Conservation (phyloP, 306 rosid species). For the Elaeagnus macrophylla region DNA sequence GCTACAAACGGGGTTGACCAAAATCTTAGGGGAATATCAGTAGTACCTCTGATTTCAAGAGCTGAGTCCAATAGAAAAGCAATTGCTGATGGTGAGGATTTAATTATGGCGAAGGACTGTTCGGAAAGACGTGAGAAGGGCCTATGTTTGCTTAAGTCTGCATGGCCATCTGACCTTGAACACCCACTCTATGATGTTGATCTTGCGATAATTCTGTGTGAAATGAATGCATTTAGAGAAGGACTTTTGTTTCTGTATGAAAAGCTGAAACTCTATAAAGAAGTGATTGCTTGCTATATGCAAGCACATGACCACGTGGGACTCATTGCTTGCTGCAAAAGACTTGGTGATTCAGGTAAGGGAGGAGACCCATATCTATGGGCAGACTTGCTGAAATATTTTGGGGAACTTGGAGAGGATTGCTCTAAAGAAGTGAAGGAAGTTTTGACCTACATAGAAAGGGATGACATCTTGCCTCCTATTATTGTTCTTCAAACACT, state of each 20-base stretch:
- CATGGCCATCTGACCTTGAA: constrained; percentile 80
- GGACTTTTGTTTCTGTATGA: constrained; percentile 85
- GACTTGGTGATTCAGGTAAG: constrained; percentile 81
- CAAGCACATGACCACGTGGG: constrained; percentile 91
- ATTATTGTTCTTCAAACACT: constrained; percentile 88
- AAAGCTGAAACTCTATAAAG: constrained; percentile 92
- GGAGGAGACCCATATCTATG: constrained; percentile 94
- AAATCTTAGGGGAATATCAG: constrained; percentile 30
- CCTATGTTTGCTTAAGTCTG: constrained; percentile 49
- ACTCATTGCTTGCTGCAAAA: constrained; percentile 84
- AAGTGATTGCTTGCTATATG: constrained; percentile 95
- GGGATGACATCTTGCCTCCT: constrained; percentile 94
- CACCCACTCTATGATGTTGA: constrained; percentile 91
- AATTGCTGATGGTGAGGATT: constrained; percentile 32
- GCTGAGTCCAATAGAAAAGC: constrained; percentile 45
- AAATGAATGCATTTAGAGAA: constrained; percentile 81
- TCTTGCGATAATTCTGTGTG: constrained; percentile 82
- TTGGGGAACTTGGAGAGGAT: constrained; percentile 98
- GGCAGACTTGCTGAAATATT: constrained; percentile 94
- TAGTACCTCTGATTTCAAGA: constrained; percentile 23
- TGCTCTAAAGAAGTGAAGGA: constrained; percentile 96
- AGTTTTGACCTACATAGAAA: constrained; percentile 81
- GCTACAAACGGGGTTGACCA: constrained; percentile 34
- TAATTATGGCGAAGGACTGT: constrained; percentile 25
- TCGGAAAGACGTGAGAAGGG: constrained; percentile 70